phyloP scores from a whole-genome alignment of 202 grass and related monocot genomes.

The Digitaria exilis region DNA sequence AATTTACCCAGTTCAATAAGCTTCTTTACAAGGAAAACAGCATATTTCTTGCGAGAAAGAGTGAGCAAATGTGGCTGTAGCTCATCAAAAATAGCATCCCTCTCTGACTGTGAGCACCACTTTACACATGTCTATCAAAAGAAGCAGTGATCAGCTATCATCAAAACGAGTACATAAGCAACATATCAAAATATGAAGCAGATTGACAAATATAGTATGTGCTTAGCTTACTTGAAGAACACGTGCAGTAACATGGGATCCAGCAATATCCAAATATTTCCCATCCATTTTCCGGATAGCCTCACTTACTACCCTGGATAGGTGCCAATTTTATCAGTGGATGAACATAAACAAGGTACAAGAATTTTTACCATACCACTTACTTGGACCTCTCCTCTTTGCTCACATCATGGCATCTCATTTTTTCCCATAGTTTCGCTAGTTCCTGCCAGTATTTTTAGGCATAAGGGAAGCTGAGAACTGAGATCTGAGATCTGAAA shows the following conservation, averaged over 20 bases:
- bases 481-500: neutral
- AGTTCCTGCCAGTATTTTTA: constrained; percentile 66
- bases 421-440: constrained; percentile 89
- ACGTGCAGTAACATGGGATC: constrained; percentile 79
- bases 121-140: constrained; percentile 69
- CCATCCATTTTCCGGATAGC: constrained; percentile 82
- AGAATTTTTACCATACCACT: constrained; percentile 4
- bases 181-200: neutral
- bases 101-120: constrained; percentile 68
- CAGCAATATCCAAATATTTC: constrained; percentile 80
- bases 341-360: neutral
- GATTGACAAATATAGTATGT: neutral
- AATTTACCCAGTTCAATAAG: constrained; percentile 74
- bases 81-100: constrained; percentile 67
- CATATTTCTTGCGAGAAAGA: constrained; percentile 83
- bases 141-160: neutral
- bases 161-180: neutral
- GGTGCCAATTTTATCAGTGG: constrained; percentile 7
- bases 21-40: constrained; percentile 94
- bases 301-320: constrained; percentile 72
- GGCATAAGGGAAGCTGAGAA: neutral
- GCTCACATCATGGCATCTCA: constrained; percentile 68
- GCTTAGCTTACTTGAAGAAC: constrained; percentile 81
- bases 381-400: constrained; percentile 84
- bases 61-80: constrained; percentile 70